Conservation (phyloP, 2,329 filamentous ascomycete genomes). For the Cordyceps farinosa region DNA sequence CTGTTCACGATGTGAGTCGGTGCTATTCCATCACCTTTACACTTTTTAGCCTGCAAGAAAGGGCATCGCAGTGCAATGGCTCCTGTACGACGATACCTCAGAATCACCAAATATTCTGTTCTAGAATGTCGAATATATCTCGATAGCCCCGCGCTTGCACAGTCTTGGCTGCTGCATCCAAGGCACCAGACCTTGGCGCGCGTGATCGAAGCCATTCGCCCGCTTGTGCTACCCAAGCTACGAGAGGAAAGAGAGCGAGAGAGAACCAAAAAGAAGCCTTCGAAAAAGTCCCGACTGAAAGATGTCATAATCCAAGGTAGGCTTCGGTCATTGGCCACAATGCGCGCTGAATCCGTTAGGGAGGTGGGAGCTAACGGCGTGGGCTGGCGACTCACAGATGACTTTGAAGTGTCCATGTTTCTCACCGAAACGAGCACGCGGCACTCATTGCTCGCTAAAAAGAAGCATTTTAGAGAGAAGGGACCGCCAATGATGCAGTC, state of each 20-base stretch:
- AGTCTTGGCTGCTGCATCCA: slow-evolving; percentile 79
- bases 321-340: background rate
- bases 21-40: background rate
- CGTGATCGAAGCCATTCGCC: slow-evolving; percentile 80
- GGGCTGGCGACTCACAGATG: slow-evolving; percentile 55
- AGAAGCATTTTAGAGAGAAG: slow-evolving; percentile 69
- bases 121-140: slow-evolving; percentile 97
- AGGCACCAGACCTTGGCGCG: slow-evolving; percentile 73
- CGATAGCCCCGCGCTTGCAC: slow-evolving; percentile 78
- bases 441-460: slow-evolving; percentile 81
- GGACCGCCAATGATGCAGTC: slow-evolving; percentile 52
- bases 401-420: slow-evolving; percentile 94
- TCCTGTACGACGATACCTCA: slow-evolving; percentile 81
- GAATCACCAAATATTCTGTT: slow-evolving; percentile 89
- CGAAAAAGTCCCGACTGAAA: slow-evolving; percentile 78
- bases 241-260: slow-evolving; percentile 73
- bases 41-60: background rate
- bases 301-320: slow-evolving; percentile 80
- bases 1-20: background rate
- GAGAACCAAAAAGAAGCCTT: slow-evolving; percentile 54
- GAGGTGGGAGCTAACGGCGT: background rate
- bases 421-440: slow-evolving; percentile 80
- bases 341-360: background rate
- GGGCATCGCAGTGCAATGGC: slow-evolving; percentile 56
- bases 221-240: slow-evolving; percentile 84